Percentiles rank a stretch among this genome's conserved stretches.
Evolutionary conservation across 2,329 filamentous ascomycete genomes (phyloP).

Genomic region (Scorias spongiosa): DNA sequence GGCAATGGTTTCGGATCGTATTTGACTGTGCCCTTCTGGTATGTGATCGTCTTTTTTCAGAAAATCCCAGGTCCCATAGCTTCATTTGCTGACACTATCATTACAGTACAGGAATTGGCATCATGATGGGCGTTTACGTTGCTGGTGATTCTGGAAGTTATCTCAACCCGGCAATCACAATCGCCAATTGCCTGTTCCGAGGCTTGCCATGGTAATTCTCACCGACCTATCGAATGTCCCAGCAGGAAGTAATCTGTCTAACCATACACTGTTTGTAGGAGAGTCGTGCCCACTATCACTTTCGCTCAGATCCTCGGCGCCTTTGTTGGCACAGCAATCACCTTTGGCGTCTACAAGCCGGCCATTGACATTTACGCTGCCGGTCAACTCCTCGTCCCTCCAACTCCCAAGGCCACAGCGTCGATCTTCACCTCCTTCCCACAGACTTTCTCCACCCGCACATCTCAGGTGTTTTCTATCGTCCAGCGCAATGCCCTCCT

Average conservation of each 20-base stretch:
- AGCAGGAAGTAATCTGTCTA: neutral
- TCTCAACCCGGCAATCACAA: constrained; percentile 47
- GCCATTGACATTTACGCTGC: constrained; percentile 32
- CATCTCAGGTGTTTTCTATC: constrained; percentile 56
- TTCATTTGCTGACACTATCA: neutral
- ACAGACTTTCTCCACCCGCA: constrained; percentile 44
- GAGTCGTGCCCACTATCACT: constrained; percentile 44
- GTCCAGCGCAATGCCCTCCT: constrained; percentile 51
- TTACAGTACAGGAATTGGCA: neutral
- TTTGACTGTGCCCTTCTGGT: constrained; percentile 1
- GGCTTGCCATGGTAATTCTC: constrained; percentile 53
- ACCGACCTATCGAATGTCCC: neutral
- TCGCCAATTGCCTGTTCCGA: constrained; percentile 53
- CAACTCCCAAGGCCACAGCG: constrained; percentile 41
- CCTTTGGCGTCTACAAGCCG: constrained; percentile 35
- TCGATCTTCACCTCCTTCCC: constrained; percentile 59
- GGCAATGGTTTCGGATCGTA: constrained; percentile 1
- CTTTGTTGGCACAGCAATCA: constrained; percentile 39
- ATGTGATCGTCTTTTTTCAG: neutral
- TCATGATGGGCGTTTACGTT: constrained; percentile 1
- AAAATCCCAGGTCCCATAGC: too few relatives aligned
- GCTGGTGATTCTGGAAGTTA: constrained; percentile 1
- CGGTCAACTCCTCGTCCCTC: constrained; percentile 19
- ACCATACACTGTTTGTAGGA: neutral
- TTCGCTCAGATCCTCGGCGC: constrained; percentile 52